Conservation (phyloP, 495 filamentous ascomycete genomes). For the Venustampulla echinocandica region DNA sequence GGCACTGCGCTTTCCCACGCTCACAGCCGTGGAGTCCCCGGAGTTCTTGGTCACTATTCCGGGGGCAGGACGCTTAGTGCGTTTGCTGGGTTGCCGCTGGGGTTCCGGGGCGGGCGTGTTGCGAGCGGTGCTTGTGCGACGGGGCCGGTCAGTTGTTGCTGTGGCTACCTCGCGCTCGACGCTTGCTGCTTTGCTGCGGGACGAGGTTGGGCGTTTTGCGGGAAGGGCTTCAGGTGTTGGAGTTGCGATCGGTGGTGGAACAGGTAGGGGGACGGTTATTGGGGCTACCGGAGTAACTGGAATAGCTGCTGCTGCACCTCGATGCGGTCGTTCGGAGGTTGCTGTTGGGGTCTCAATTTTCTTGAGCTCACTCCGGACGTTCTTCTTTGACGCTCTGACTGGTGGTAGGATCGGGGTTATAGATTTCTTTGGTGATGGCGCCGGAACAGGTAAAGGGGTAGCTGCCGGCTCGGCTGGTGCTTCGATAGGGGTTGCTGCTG, state of each 20-base stretch:
- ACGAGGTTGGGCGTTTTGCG: constrained; percentile 27
- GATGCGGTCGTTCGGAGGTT: constrained; percentile 10
- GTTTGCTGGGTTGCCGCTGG: constrained; percentile 27
- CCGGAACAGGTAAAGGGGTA: constrained; percentile 23
- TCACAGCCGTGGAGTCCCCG: constrained; percentile 64
- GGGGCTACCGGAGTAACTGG: constrained; percentile 2
- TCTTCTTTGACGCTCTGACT: constrained; percentile 29
- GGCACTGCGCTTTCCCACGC: constrained; percentile 70
- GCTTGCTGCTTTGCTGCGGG: constrained; percentile 41
- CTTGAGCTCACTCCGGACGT: constrained; percentile 25
- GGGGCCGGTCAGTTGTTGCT: constrained; percentile 41
- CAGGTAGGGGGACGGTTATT: not conserved
- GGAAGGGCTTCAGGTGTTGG: constrained; percentile 14
- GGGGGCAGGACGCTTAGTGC: constrained; percentile 64
- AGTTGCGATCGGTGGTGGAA: not conserved
- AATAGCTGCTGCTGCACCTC: constrained; percentile 3
- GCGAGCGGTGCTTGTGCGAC: constrained; percentile 47
- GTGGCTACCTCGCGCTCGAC: constrained; percentile 33
- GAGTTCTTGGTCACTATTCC: constrained; percentile 61
- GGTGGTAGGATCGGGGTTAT: constrained; percentile 46
- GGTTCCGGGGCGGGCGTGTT: constrained; percentile 40
- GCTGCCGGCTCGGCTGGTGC: constrained; percentile 1
- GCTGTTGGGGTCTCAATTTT: constrained; percentile 18
- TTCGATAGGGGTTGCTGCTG: constrained; percentile 3
- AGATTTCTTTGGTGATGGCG: constrained; percentile 38